Base-by-base conservation (phyloP, 805 yeast genomes). In the Wickerhamiella cacticola region DNA sequence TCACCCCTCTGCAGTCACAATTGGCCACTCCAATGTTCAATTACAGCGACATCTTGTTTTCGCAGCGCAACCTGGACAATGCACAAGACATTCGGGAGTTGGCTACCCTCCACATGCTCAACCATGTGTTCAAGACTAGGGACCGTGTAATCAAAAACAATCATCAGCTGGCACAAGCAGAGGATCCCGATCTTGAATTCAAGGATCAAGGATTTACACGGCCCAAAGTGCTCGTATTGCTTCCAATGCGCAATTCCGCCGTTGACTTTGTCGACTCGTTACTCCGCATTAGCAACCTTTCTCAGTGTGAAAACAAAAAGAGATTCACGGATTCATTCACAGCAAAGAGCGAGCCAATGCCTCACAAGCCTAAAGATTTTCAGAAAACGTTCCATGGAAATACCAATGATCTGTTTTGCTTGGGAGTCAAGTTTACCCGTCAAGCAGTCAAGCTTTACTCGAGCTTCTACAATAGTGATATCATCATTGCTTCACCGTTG, bases 151-250 rank as follows among this genome's bases (percentile, higher is more conserved):
- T 89, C 55, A 82, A 82, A 60, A 80, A 92, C 65, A 86, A 80
- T 55, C 73, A 75, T 44, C 77, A 76, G 55, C 54, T 79, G 18
- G 55, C 62, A 15, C 68, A 67, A n/a, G 12, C 29, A 6, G 39
- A 45, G 60, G 53, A 53, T n/a, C 48, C 51, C 3, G 56, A 54
- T n/a, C 52, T 51, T 16, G 56, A 53, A 25, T 71, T 73, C 53
- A 68, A 94, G 48, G 98, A 92, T 62, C 97, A 92, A 63, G 97
- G 98, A 24, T 92, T 86, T 62, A 88, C 96, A 0, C 73, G 97
- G 52, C 95, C 98, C 1, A 88, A 87, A 58, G 87, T 82, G 1
- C 66, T 92, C 48, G 76, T 89, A 4, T 64, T 92, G 22, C 67
- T 85, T 35, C 97, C 98, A 10, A 85, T 95, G 0, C 74, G 96